Percentiles rank a stretch among this genome's conserved stretches.
These are phyloP conservation scores for Pezicula neosporulosa DNA, from an alignment of 2,329 filamentous ascomycete species.

Conservation along the genomic window DNA sequence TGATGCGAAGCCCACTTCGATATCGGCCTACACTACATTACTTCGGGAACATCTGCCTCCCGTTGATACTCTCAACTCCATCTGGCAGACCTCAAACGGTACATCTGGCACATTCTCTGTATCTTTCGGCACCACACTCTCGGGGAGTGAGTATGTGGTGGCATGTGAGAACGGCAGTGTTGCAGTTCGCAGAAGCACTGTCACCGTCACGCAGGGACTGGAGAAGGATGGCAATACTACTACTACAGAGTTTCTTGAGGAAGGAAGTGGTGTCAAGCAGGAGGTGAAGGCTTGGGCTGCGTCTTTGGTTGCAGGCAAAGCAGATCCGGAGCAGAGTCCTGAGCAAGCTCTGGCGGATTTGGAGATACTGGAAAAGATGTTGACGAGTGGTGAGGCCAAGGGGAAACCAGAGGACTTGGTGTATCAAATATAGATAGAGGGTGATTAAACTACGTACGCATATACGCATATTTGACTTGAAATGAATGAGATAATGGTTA, in stretches of 20 bases:
- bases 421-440: conserved; percentile 16
- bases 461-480: too few species aligned
- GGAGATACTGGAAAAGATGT: conserved; percentile 29
- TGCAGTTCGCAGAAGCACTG: conserved; percentile 16
- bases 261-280: conserved; percentile 25
- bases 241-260: conserved; percentile 23
- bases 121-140: conserved; percentile 27
- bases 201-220: conserved; percentile 23
- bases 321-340: conserved; percentile 20
- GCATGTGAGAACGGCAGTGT: conserved; percentile 30
- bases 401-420: conserved; percentile 19
- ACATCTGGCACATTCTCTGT: conserved; percentile 26
- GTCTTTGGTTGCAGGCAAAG: conserved; percentile 18
- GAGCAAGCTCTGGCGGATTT: conserved; percentile 24
- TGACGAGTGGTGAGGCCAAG: conserved; percentile 29
- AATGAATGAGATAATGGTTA: too few species aligned
- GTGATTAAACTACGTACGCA: too few species aligned
- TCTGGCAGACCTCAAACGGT: conserved; percentile 28
- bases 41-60: conserved; percentile 26
- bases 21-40: conserved; percentile 23
- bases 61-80: conserved; percentile 28
- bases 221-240: conserved; percentile 18
- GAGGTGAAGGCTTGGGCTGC: conserved; percentile 28
- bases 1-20: conserved; percentile 15
- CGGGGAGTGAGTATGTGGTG: conserved; percentile 24